phyloP scores from a whole-genome alignment of 805 yeast species.

The Candida piceae region DNA sequence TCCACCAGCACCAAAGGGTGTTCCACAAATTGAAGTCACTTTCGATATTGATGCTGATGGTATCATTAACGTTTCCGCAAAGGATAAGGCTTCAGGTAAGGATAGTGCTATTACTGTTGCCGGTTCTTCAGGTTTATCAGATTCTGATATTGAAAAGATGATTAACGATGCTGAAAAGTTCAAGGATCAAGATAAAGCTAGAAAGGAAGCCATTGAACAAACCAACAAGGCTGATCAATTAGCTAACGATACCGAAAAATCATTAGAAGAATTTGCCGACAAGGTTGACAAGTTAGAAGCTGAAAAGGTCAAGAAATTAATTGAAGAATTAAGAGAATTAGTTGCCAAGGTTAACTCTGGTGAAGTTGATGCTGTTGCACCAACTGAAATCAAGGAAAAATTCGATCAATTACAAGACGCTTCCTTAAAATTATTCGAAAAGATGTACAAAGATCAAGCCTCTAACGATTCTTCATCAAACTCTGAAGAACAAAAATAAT shows the following conservation, averaged over 20 bases:
- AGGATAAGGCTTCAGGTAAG: slow-evolving; percentile 72
- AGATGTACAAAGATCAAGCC: slow-evolving; percentile 45
- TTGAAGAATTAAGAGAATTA: slow-evolving; percentile 57
- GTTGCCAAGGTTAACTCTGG: slow-evolving; percentile 56
- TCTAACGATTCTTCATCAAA: slow-evolving; percentile 11
- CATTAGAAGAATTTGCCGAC: slow-evolving; percentile 71
- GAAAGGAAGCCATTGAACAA: slow-evolving; percentile 60
- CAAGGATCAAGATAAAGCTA: slow-evolving; percentile 53
- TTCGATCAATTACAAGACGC: slow-evolving; percentile 72
- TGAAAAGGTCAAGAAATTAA: slow-evolving; percentile 46
- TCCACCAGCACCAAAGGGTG: slow-evolving; percentile 99
- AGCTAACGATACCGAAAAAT: slow-evolving; percentile 83
- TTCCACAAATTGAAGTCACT: slow-evolving; percentile 96
- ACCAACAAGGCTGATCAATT: slow-evolving; percentile 75
- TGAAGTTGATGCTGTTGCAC: slow-evolving; percentile 41
- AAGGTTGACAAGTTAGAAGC: slow-evolving; percentile 46
- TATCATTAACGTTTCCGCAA: slow-evolving; percentile 86
- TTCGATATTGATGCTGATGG: slow-evolving; percentile 97
- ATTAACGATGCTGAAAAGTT: slow-evolving; percentile 62
- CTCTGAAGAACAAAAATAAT: slow-evolving; percentile 16
- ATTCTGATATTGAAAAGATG: slow-evolving; percentile 59
- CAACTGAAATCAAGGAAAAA: slow-evolving; percentile 59
- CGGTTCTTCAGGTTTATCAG: slow-evolving; percentile 66
- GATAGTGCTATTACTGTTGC: slow-evolving; percentile 71
- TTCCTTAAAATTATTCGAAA: slow-evolving; percentile 72